Conservation (phyloP, 495 filamentous ascomycete genomes). For the Sporormia fimetaria region DNA sequence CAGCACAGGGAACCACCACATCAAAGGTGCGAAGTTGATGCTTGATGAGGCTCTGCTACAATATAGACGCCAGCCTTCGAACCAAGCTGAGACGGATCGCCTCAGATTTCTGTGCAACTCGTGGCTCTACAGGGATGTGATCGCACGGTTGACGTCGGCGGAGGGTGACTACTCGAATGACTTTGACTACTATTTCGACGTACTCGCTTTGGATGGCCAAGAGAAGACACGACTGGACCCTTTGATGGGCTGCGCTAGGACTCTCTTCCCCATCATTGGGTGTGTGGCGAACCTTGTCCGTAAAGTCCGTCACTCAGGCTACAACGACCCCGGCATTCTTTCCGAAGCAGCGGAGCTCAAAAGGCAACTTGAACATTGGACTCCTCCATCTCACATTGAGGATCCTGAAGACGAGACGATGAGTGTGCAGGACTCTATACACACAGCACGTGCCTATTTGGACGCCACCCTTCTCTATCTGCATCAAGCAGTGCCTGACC, state of each 20-base stretch:
- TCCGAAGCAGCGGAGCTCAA: slow-evolving; percentile 56
- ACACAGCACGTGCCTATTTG: slow-evolving; percentile 66
- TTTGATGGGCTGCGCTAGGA: slow-evolving; percentile 61
- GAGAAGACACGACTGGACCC: slow-evolving; percentile 55
- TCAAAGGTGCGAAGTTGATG: slow-evolving; percentile 57
- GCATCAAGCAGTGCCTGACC: slow-evolving; percentile 67
- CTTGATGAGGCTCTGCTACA: slow-evolving; percentile 47
- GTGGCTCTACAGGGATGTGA: slow-evolving; percentile 75
- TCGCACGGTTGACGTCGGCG: slow-evolving; percentile 59
- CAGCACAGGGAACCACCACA: slow-evolving; percentile 61
- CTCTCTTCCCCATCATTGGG: slow-evolving; percentile 64
- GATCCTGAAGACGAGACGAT: slow-evolving; percentile 56
- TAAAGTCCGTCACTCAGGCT: slow-evolving; percentile 45
- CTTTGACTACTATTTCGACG: too few species aligned
- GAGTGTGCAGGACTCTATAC: slow-evolving; percentile 53
- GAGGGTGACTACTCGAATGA: slow-evolving; percentile 47
- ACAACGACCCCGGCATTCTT: slow-evolving; percentile 52
- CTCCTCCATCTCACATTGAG: slow-evolving; percentile 41
- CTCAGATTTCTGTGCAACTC: slow-evolving; percentile 65
- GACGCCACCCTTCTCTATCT: slow-evolving; percentile 66
- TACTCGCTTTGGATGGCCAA: slow-evolving; percentile 32
- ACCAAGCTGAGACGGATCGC: slow-evolving; percentile 40
- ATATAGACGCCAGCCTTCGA: slow-evolving; percentile 29
- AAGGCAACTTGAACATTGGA: slow-evolving; percentile 52
- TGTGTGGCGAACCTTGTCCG: slow-evolving; percentile 58